Evolutionary conservation across 2,329 filamentous ascomycete species (phyloP), one percentile per base, ranked within the genome.

Genomic region (Akanthomyces lecanii): DNA sequence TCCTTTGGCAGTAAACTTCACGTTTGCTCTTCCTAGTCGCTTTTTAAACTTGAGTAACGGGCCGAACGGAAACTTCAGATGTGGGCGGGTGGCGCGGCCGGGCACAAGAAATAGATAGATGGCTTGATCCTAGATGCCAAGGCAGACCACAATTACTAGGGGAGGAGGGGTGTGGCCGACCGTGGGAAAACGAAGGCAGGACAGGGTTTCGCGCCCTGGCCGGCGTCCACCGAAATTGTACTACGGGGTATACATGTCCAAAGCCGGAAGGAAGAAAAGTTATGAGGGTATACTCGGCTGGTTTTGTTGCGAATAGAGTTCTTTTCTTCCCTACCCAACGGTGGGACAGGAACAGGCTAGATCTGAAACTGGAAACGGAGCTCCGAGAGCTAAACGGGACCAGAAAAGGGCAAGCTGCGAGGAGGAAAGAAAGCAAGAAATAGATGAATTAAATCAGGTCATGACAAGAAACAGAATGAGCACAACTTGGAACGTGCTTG

Each of bases 1-100:
- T 11, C 5, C 33, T 36, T 36, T 8, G 10, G 10, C 7, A 36
- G 33, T 36, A 36, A 11, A 11, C 6, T 12, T 48, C 45, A 33
- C 30, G 5, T 4, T 21, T 48, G 10, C 21, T 25, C 45, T 6
- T 48, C 25, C 11, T 2, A 48, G 23, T 25, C 28, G 5, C 23
- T 51, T 33, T 30, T 51, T 36, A 36, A 5, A n/a, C 40, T 23
- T 47, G 42, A 21, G 36, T 14, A 48, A 58, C 55, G 55, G 55
- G 42, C 55, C 55, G 55, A 58, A 58, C n/a, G 28, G 40, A 4
- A 23, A 36, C 8, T 47, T 38, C 18, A 36, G n/a, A n/a, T 50
- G 42, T 58, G 55, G 44, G 55, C 44, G 42, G 55, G 55, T 58
- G 55, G 53, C 53, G 53, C 53, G 44, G 28, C 18, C 38, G 23